Percentiles rank a stretch among this genome's conserved stretches.
Evolutionary conservation across 2,329 filamentous ascomycete genomes (phyloP).

Genomic region (Monosporascus cannonballus): DNA sequence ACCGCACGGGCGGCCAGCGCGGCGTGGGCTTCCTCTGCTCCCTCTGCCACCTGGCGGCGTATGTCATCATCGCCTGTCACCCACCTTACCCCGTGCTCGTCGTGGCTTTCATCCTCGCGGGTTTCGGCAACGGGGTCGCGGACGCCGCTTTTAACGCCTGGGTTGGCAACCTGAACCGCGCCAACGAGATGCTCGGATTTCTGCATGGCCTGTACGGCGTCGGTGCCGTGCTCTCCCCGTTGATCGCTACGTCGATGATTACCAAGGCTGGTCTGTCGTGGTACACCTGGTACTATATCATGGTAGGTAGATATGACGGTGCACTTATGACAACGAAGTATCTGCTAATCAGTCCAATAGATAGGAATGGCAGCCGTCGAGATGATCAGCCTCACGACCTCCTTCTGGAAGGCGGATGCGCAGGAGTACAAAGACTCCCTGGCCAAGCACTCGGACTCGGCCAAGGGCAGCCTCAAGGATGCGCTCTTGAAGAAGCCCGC

Average conservation of each 20-base stretch:
- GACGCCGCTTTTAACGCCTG: conserved; percentile 51
- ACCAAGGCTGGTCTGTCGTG: conserved; percentile 54
- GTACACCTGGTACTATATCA: conserved; percentile 71
- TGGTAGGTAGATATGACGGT: conserved; percentile 42
- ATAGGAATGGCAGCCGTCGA: conserved; percentile 51
- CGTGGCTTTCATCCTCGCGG: conserved; percentile 58
- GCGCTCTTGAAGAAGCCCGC: conserved; percentile 36
- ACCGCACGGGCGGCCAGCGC: conserved; percentile 49
- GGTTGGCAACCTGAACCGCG: conserved; percentile 59
- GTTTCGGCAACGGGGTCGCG: conserved; percentile 63
- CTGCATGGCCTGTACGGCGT: conserved; percentile 64
- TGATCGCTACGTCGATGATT: conserved; percentile 66
- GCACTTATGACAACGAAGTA: no score
- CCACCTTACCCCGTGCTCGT: conserved; percentile 64
- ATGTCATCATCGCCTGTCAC: conserved; percentile 56
- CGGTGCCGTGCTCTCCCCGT: conserved; percentile 62
- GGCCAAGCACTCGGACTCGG: conserved; percentile 16
- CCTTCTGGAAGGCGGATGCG: conserved; percentile 56
- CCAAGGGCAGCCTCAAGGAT: conserved; percentile 26
- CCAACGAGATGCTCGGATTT: conserved; percentile 64
- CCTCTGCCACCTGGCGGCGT: conserved; percentile 55
- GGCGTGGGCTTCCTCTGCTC: conserved; percentile 60
- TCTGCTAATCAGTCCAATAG: conserved; percentile 23
- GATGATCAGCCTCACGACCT: conserved; percentile 36
- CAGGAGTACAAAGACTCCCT: conserved; percentile 42